Conservation (phyloP, 2,329 filamentous ascomycete genomes). For the Sclerotiophoma versabilis region DNA sequence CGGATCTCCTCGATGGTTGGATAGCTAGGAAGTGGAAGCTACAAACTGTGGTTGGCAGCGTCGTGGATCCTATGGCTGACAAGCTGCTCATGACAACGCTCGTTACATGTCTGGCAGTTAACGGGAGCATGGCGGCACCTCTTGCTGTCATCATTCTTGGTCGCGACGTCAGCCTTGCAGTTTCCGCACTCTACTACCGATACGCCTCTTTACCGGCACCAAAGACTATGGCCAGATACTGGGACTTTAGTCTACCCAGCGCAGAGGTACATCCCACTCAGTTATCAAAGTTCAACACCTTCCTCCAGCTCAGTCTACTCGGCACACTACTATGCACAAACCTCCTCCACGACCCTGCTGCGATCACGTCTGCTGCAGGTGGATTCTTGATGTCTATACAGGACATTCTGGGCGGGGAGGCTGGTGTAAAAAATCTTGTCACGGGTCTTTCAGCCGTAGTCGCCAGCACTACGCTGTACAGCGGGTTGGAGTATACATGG, state of each 20-base stretch:
- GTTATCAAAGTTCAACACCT: slow-evolving; percentile 90
- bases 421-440: slow-evolving; percentile 46
- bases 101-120: slow-evolving; percentile 82
- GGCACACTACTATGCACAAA: slow-evolving; percentile 84
- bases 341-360: slow-evolving; percentile 65
- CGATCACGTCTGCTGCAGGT: slow-evolving; percentile 59
- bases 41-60: slow-evolving; percentile 91
- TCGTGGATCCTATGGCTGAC: slow-evolving; percentile 91
- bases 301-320: slow-evolving; percentile 85
- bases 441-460: slow-evolving; percentile 74
- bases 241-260: slow-evolving; percentile 93
- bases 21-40: slow-evolving; percentile 88
- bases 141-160: slow-evolving; percentile 90
- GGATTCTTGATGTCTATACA: slow-evolving; percentile 35
- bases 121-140: slow-evolving; percentile 84
- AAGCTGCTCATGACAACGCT: slow-evolving; percentile 95
- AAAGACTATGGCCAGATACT: slow-evolving; percentile 91
- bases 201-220: slow-evolving; percentile 93
- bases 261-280: slow-evolving; percentile 84
- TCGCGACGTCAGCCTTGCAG: slow-evolving; percentile 80
- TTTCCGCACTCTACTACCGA: slow-evolving; percentile 92
- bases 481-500: slow-evolving; percentile 89
- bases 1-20: slow-evolving; percentile 91
- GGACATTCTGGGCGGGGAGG: slow-evolving; percentile 37
- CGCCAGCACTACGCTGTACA: slow-evolving; percentile 89